Evolutionary conservation across 768 basidiomycete genomes (phyloP), one percentile per base, ranked within the genome.

Genomic region (Rhizopogon rudus): DNA sequence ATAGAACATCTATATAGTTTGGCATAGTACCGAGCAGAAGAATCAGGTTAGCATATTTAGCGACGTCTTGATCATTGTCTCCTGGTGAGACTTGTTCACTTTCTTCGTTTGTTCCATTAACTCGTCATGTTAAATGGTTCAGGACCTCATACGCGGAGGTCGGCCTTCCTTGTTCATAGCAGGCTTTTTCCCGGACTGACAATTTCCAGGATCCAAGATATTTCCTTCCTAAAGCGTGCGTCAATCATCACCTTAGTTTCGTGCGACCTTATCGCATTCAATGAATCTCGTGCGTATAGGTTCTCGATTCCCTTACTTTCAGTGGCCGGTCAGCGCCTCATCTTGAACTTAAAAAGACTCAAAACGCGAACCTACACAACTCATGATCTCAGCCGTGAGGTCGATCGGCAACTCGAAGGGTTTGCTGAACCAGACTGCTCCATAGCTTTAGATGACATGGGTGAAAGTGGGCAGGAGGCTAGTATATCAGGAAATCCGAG

Each of bases 281-380:
- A 51, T 57, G 14, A 51, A 41, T 48, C 13, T 25, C 16, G 9
- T 33, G 14, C 2, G 12, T 33, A 12, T 43, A 61, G 60, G 13
- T 46, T 59, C 9, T 49, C 53, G 7, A n/a, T 56, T 31, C 58
- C 58, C 7, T 12, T 61, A 29, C 44, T 60, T 62, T 70, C 20
- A 40, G 49, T 55, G 52, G 54, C 56, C 50, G 67, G 53, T 49
- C 68, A 56, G 53, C 69, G 60, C 44, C 65, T 61, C 48, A 62
- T 60, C 35, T 54, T 61, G 54, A 67, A 61, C 53, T 59, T 61
- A 14, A 56, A 52, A 12, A 25, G 40, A 58, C 59, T 63, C 5
- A 53, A 46, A 20, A 14, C 25, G 17, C 50, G 3, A 0, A 46
- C 44, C 0, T 50, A 61, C 28, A 35, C 54, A 37, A 64, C 48